phyloP scores from a whole-genome alignment of 208 protist species.

The Acanthamoeba lenticulata region DNA sequence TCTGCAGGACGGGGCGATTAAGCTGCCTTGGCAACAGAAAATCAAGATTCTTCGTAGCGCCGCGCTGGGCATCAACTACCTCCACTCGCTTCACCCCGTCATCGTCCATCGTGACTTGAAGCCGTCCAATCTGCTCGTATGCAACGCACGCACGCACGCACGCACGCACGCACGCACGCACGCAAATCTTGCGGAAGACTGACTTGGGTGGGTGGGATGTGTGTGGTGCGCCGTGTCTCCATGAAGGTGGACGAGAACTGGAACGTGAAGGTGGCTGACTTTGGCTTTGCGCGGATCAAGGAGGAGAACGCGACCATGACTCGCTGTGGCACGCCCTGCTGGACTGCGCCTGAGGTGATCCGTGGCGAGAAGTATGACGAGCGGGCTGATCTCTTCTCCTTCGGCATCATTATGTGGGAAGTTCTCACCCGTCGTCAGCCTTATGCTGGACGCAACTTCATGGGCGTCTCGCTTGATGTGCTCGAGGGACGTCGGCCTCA shows the following conservation, averaged over 20 bases:
- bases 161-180: slow-evolving; percentile 50
- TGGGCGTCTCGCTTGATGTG: neutral
- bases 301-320: no score
- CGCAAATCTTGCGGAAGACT: no score
- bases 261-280: neutral
- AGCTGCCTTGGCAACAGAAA: neutral
- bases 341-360: slow-evolving; percentile 78
- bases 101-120: neutral
- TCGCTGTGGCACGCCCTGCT: slow-evolving; percentile 78
- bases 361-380: slow-evolving; percentile 73
- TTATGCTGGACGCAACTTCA: neutral
- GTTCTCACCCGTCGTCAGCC: neutral
- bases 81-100: neutral
- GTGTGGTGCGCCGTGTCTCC: neutral
- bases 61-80: neutral
- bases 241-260: no score
- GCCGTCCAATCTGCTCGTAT: slow-evolving; percentile 19
- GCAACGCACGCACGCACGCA: no score
- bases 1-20: neutral
- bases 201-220: no score
- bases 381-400: slow-evolving; percentile 79
- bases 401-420: slow-evolving; percentile 65
- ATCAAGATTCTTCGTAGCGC: neutral
- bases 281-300: neutral
- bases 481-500: neutral